Base-by-base conservation (phyloP, 441 rosid species). In the Gossypium gossypioides region DNA sequence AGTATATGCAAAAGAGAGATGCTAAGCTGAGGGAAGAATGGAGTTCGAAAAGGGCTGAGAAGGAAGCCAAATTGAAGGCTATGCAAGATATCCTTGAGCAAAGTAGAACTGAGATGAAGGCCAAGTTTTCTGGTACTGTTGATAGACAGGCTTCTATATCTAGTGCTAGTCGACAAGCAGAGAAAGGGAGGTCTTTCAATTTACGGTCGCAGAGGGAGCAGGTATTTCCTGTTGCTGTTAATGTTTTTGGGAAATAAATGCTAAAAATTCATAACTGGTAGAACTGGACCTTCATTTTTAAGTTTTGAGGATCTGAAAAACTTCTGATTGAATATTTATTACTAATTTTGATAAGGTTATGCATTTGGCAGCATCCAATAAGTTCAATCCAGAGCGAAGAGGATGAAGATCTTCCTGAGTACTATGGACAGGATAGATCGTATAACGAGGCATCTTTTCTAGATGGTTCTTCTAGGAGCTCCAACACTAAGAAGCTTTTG, bases 11-110 rank as follows among this genome's bases (percentile, higher is more conserved):
- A 84, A 96, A 85, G 82, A 88, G 99, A 81, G 93, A 96, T 81
- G 87, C 87, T 42, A 96, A 96, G 81, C 84, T 96, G 82, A 91
- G 82, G 83, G 97, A 91, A 78, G 98, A 91, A 78, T 93, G 94
- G 97, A 87, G 88, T 65, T 84, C 86, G 25, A 89, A 83, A 74
- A 81, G 97, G 79, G 78, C 73, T 2, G 98, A 93, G 85, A 96
- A 96, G 87, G 98, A 93, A 82, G 96, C 97, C 72, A 88, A 89
- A 82, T 77, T 96, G 85, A 93, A 88, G 85, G 79, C 85, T 71
- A 83, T 96, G 97, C 96, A 89, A 75, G 97, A 96, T 83, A 86
- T 79, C 78, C 91, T 91, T 74, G 98, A 93, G 78, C 87, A 21
- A 77, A 93, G 91, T 81, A 90, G 86, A 75, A 89, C 88, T 66